Evolutionary conservation across 805 yeast species (phyloP), one percentile per base, ranked within the genome.

Genomic region (Candida insectorum): DNA sequence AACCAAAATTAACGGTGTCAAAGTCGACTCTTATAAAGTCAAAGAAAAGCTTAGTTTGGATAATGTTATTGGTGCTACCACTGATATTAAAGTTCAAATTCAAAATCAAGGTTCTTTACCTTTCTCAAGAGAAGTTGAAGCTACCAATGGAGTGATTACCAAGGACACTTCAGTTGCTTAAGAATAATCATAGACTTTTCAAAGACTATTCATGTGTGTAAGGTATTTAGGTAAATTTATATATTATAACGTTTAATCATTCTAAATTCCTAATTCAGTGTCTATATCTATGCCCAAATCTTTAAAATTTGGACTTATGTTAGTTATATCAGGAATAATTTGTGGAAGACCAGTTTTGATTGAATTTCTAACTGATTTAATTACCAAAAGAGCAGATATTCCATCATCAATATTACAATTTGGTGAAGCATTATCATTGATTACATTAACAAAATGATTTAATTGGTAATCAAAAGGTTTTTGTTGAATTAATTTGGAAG

Each of bases 91-190:
- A 29, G 40, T 35, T 14, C 14, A 35, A 21, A 30, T 55, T 18
- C 57, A 61, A 16, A 62, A 62, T n/a, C 60, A 72, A 16, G 78
- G 66, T 52, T 64, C 60, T 9, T 40, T 69, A 4, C 52, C 77
- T 26, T 75, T 74, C 51, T 64, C 73, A 13, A 39, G 39, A 40
- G 46, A 41, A 32, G 37, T 44, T 12, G 33, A 39, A 30, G 46
- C 44, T 22, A 17, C 36, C 16, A 44, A 44, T 26, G 48, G 48
- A 25, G 35, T 39, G n/a, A 34, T 41, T 21, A 41, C 37, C 24
- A 41, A 44, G 22, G 44, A 40, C 22, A 30, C 21, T 24, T 14
- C 15, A 10, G n/a, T n/a, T n/a, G n/a, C n/a, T n/a, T n/a, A n/a
- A n/a, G n/a, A n/a, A n/a, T 20, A 11, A 20, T 11, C 8, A 8